These are phyloP conservation scores for Fusarium sacchari DNA, from an alignment of 2,329 filamentous ascomycete genomes.

Conservation along the genomic window DNA sequence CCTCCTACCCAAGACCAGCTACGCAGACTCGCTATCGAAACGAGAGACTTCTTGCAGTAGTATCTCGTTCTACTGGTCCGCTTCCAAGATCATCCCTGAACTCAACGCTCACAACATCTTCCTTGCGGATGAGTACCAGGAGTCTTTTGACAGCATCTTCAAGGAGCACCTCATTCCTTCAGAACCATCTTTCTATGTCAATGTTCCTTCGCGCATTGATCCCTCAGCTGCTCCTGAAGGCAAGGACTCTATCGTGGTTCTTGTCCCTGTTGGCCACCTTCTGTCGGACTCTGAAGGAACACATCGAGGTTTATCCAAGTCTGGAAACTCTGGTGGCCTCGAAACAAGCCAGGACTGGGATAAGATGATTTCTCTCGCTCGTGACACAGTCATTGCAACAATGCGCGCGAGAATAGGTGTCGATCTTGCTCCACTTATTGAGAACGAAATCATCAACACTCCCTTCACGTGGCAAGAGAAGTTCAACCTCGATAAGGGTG, in stretches of 20 bases:
- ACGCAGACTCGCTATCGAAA: constrained; percentile 54
- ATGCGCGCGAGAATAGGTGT: constrained; percentile 70
- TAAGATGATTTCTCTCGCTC: constrained; percentile 66
- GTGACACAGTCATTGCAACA: constrained; percentile 68
- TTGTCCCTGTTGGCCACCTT: constrained; percentile 78
- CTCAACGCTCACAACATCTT: constrained; percentile 81
- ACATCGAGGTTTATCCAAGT: constrained; percentile 21
- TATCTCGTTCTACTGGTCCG: constrained; percentile 81
- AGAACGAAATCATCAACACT: constrained; percentile 73
- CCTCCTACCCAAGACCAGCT: constrained; percentile 64
- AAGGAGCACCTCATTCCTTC: constrained; percentile 72
- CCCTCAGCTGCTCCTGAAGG: constrained; percentile 72
- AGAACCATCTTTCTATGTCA: constrained; percentile 80
- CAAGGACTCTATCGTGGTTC: constrained; percentile 73
- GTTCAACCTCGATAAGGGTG: constrained; percentile 80
- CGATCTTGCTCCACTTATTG: constrained; percentile 58
- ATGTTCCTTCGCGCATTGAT: constrained; percentile 77
- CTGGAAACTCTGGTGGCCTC: background rate
- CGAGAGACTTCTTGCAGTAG: constrained; percentile 73
- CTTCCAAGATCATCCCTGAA: constrained; percentile 68
- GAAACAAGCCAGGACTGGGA: constrained; percentile 57
- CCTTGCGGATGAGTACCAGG: constrained; percentile 75
- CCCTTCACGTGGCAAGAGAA: constrained; percentile 70
- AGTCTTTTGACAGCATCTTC: constrained; percentile 82
- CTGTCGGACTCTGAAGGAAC: constrained; percentile 26